Evolutionary conservation across 345 rosid species (phyloP).

Genomic region (Geranium rotundifolium): DNA sequence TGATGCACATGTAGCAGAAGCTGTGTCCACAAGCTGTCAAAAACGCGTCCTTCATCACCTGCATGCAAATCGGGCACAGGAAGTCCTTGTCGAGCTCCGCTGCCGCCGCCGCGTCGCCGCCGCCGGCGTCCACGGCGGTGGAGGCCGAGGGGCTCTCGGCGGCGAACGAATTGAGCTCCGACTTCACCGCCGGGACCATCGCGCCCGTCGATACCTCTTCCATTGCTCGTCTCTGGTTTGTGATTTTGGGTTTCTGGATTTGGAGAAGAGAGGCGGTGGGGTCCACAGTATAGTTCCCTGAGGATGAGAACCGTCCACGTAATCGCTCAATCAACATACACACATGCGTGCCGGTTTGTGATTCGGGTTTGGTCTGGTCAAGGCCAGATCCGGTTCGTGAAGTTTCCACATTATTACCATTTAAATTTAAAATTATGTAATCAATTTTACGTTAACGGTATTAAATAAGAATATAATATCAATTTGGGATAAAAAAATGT

Average conservation of each 20-base stretch:
- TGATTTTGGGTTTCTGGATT: background rate
- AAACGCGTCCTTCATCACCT: constrained; percentile 86
- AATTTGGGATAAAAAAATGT: no score
- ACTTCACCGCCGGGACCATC: constrained; percentile 2
- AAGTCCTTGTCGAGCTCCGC: constrained; percentile 63
- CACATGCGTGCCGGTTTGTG: no score
- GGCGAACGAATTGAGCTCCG: constrained; percentile 11
- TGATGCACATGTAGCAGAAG: constrained; percentile 94
- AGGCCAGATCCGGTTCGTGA: no score
- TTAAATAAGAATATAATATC: no score
- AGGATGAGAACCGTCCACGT: background rate
- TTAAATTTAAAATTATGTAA: no score
- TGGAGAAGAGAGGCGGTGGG: background rate
- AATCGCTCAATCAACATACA: background rate
- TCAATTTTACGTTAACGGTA: no score
- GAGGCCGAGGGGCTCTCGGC: constrained; percentile 10
- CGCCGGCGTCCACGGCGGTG: constrained; percentile 7
- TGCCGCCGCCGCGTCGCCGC: constrained; percentile 9
- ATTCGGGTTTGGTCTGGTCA: no score
- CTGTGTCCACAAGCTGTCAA: constrained; percentile 96
- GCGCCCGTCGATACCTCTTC: constrained; percentile 6
- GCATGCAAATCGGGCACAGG: constrained; percentile 96
- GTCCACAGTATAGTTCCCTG: background rate
- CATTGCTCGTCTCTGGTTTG: background rate
- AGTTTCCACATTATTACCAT: no score